A percentile compares a stretch with the other conserved stretches of the same genome.
Conservation (phyloP, 2,329 filamentous ascomycete species). For the Fusarium musae region DNA sequence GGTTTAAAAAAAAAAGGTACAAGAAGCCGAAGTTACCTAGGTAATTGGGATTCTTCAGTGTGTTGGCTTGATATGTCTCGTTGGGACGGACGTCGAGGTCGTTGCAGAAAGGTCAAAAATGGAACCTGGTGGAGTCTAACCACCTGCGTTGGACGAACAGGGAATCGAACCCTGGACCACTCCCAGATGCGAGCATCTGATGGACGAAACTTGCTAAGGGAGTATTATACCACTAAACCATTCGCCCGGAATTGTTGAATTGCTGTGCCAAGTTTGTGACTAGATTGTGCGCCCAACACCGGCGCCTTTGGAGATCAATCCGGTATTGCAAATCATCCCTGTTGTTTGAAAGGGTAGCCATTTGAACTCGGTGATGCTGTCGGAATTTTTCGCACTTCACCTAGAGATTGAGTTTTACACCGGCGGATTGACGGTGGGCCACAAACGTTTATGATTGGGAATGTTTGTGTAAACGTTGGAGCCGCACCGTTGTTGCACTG, state of each 20-base stretch:
- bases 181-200: slow-evolving; percentile 6
- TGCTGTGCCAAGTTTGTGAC: fast-evolving
- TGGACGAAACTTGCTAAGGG: slow-evolving; percentile 13
- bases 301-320: fast-evolving
- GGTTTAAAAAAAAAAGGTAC: no score
- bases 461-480: no score
- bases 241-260: slow-evolving; percentile 5
- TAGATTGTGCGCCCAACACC: fast-evolving
- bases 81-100: no score
- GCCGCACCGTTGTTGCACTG: not conserved
- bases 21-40: no score
- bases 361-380: fast-evolving
- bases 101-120: no score
- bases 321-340: fast-evolving
- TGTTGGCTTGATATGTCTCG: no score
- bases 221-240: slow-evolving; percentile 22
- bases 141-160: slow-evolving; percentile 6
- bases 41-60: no score
- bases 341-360: fast-evolving
- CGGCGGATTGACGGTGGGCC: fast-evolving
- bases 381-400: fast-evolving
- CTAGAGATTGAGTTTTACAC: fast-evolving
- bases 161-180: slow-evolving; percentile 20
- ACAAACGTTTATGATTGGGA: fast-evolving
- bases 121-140: not conserved